Conservation (phyloP, 1,284 basidiomycete species). For the Ustilago loliicola region DNA sequence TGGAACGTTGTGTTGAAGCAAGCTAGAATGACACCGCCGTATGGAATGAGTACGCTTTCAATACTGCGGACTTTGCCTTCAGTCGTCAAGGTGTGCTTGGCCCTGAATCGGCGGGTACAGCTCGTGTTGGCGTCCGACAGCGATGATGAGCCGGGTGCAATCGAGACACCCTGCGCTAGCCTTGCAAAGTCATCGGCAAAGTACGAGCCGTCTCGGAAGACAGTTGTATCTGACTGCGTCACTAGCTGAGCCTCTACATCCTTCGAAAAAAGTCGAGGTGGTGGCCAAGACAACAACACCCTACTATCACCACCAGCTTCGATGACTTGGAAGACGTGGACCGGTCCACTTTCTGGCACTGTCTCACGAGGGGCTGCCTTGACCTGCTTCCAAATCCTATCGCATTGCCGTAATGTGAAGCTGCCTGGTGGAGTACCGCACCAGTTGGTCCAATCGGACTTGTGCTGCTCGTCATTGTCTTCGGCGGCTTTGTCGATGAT, state of each 20-base stretch:
- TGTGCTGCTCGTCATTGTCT: slow-evolving; percentile 84
- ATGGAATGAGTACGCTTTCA: slow-evolving; percentile 91
- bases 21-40: slow-evolving; percentile 78
- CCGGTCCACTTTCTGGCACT: slow-evolving; percentile 55
- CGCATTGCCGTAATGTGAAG: slow-evolving; percentile 69
- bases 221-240: slow-evolving; percentile 26
- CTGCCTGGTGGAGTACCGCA: slow-evolving; percentile 79
- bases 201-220: slow-evolving; percentile 75
- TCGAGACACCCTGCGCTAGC: slow-evolving; percentile 80
- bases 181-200: slow-evolving; percentile 84
- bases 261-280: slow-evolving; percentile 68
- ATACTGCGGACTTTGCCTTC: slow-evolving; percentile 77
- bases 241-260: slow-evolving; percentile 17
- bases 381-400: slow-evolving; percentile 50
- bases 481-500: slow-evolving; percentile 77
- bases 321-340: slow-evolving; percentile 85
- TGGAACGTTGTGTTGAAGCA: slow-evolving; percentile 72
- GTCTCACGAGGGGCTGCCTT: slow-evolving; percentile 20
- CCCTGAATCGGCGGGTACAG: slow-evolving; percentile 91
- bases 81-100: slow-evolving; percentile 78
- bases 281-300: slow-evolving; percentile 88
- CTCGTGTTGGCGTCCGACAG: slow-evolving; percentile 84
- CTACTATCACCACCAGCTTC: slow-evolving; percentile 74
- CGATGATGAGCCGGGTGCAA: slow-evolving; percentile 60
- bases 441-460: slow-evolving; percentile 91